These are phyloP conservation scores for Aspergillus amoenus DNA, from an alignment of 2,329 filamentous ascomycete genomes.

Conservation along the genomic window DNA sequence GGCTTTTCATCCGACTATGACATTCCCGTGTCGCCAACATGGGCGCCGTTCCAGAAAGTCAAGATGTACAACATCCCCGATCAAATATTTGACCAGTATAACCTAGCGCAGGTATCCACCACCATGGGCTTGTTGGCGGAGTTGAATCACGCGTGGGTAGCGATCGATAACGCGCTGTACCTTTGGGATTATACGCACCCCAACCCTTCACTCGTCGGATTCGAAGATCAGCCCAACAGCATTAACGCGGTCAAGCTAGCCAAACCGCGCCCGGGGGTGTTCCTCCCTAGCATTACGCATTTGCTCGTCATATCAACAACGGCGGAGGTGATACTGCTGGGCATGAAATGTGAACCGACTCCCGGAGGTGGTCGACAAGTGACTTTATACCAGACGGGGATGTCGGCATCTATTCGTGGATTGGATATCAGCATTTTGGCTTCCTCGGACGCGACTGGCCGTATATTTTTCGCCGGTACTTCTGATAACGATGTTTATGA, in stretches of 20 bases:
- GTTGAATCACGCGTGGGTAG: slow-evolving; percentile 91
- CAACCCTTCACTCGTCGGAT: slow-evolving; percentile 88
- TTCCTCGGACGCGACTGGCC: slow-evolving; percentile 73
- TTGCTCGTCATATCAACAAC: slow-evolving; percentile 86
- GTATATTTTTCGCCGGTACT: slow-evolving; percentile 87
- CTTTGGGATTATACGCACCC: slow-evolving; percentile 96
- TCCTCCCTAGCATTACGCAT: slow-evolving; percentile 80
- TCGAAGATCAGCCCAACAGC: slow-evolving; percentile 81
- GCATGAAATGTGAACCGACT: slow-evolving; percentile 67
- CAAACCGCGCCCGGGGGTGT: slow-evolving; percentile 80
- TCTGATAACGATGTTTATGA: slow-evolving; percentile 87
- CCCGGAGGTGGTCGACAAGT: slow-evolving; percentile 69
- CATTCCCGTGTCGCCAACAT: slow-evolving; percentile 64
- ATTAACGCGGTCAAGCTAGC: slow-evolving; percentile 91
- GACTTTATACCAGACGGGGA: slow-evolving; percentile 81
- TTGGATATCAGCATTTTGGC: slow-evolving; percentile 75
- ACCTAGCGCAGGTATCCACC: slow-evolving; percentile 82
- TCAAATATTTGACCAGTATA: slow-evolving; percentile 88
- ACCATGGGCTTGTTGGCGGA: slow-evolving; percentile 94
- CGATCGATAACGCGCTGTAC: slow-evolving; percentile 93
- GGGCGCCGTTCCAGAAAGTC: slow-evolving; percentile 86
- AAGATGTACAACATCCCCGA: slow-evolving; percentile 89
- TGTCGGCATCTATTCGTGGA: slow-evolving; percentile 75
- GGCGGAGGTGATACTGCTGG: slow-evolving; percentile 81
- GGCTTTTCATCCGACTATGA: slow-evolving; percentile 93